Base-by-base conservation (phyloP, 192 early-diverging fungal species). In the Backusella morwellensis region DNA sequence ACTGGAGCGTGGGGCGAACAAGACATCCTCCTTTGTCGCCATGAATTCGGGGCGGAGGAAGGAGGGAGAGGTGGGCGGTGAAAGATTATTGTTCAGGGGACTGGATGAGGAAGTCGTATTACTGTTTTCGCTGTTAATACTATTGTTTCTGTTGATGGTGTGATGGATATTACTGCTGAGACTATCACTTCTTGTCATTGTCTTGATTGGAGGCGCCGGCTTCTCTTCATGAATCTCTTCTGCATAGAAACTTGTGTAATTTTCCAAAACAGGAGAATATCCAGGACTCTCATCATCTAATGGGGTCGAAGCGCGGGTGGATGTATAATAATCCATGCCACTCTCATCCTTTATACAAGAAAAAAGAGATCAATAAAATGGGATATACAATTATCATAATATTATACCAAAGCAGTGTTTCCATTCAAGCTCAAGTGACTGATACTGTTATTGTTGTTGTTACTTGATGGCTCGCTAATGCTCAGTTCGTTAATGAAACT, bases 401-500 rank as follows among this genome's bases (percentile, higher is more conserved):
- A 63, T 14, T 63, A 59, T 63, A 63, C 56, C 56, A 63, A 29
- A 29, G 21, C 56, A 63, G 8, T 63, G 12, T 1, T 29, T 4
- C 23, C 12, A 63, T 26, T 12, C 3, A 63, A 5, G 26, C 29
- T 23, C 29, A 63, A 63, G n/a, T 23, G 9, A 4, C 12, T 63
- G 23, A 63, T 29, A 63, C 9, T 63, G 23, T 63, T 26, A 1
- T 29, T 50, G 23, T 63, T 26, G 23, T 21, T 54, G 52, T 44
- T 44, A 14, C 6, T 50, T 50, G 56, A 63, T 29, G 56, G 56
- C 26, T 63, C 56, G 26, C 56, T 63, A 29, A 63, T 63, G 23
- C 56, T 63, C 56, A 78, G 21, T 73, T 78, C 77, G 29, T 78
- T 63, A 66, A 78, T 78, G 42, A 78, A 78, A 2, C 52, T 66